Evolutionary conservation across 345 rosid species (phyloP), one percentile per base, ranked within the genome.

Genomic region (Gossypium mustelinum): DNA sequence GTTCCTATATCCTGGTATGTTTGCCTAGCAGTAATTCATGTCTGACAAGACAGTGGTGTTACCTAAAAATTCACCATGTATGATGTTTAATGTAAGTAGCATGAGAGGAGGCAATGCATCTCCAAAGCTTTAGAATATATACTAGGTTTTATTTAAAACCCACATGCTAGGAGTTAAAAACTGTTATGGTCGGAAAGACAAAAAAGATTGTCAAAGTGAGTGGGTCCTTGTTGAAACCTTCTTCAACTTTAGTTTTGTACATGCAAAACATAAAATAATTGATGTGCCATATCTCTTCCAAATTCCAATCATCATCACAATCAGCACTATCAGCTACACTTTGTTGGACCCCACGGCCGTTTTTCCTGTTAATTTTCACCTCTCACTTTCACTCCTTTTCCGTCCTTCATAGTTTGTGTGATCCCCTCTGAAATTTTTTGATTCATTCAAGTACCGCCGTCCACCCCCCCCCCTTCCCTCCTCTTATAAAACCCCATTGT

Each of bases 321-420:
- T 34, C 41, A 34, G 6, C 39, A 34, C 39, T 29, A 29, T 29
- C 4, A 48, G 17, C 52, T 12, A 48, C 14, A 48, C 14, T 48
- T 34, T 67, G 8, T 51, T 51, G 73, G 60, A 51, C 73, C 73
- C 73, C 44, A 27, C 60, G 22, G 73, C 73, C 25, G 73, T 69
- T 69, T 51, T 51, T 50, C 59, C 73, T 16, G 24, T 51, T 69
- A 50, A 48, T 16, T 50, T 51, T 51, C 44, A 17, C 44, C 59
- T 20, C 63, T 16, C 64, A 60, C 64, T 4, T 60, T 57, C 61
- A 9, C 27, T 57, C 41, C 2, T 66, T 10, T 14, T 64, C 52
- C 29, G 11, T n/a, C 14, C 22, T 2, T 11, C 24, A 10, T 6
- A 5, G 68, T 63, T 2, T 41, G 69, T 10, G 51, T 65, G 2